Evolutionary conservation across 129 eudicot species (phyloP).

Genomic region (Arctium minus): DNA sequence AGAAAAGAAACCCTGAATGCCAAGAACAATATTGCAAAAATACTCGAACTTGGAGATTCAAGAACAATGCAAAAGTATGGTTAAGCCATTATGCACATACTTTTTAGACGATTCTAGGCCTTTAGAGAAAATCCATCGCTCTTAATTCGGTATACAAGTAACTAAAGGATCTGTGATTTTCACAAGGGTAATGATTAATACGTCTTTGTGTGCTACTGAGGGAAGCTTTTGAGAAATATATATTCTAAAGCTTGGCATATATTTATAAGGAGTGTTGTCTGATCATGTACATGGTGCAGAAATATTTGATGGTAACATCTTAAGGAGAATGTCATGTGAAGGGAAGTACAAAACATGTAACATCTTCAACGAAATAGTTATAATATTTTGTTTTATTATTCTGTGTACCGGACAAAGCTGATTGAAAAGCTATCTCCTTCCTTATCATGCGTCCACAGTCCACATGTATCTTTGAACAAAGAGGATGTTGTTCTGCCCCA

Average conservation of each 20-base stretch:
- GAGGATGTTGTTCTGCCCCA: background rate
- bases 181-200: background rate
- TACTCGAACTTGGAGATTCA: background rate
- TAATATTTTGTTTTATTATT: background rate
- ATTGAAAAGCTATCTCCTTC: slow-evolving; percentile 3
- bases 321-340: slow-evolving; percentile 4
- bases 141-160: background rate
- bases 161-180: background rate
- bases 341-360: slow-evolving; percentile 3
- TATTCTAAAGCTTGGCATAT: background rate
- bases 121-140: background rate
- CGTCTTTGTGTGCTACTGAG: background rate
- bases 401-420: background rate
- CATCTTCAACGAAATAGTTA: background rate
- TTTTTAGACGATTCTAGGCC: background rate
- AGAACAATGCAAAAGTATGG: background rate
- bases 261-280: slow-evolving; percentile 5
- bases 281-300: slow-evolving; percentile 5
- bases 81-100: background rate
- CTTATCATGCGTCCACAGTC: background rate
- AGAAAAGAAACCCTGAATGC: background rate
- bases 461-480: background rate
- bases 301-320: background rate
- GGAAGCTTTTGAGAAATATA: background rate
- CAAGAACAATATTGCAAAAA: background rate